Evolutionary conservation across 176 grass and related monocot genomes (phyloP), one percentile per base, ranked within the genome.

Genomic region (Cenchrus fungigraminus): DNA sequence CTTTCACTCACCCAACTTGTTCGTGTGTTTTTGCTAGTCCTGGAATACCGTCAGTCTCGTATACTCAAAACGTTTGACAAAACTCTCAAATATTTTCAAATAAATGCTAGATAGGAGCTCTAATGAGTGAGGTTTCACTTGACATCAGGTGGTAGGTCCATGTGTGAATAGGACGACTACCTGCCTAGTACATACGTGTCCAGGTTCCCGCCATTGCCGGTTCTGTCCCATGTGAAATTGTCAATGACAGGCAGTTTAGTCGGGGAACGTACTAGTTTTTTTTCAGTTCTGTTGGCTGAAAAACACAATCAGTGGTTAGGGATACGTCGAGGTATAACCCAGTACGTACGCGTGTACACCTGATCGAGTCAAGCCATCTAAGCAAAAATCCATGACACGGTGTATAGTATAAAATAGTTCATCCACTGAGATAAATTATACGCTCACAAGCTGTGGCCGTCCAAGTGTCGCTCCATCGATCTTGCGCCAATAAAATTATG

Each of bases 381-480:
- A n/a, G 8, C 13, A 50, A 79, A 65, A 31, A 64, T 49, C 47
- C 76, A 25, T 50, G 22, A 5, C 11, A 79, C 32, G 44, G 55
- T 12, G 4, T 49, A 49, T 22, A 5, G 2, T 28, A 11, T 77
- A 46, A 9, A 77, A 45, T 77, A 77, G 37, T 44, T 61, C 56
- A 77, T 63, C 58, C 76, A 17, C 0, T 63, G 58, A 70, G 16
- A 66, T 8, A 79, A 79, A 64, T 0, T 32, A 31, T 20, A 2
- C 5, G 2, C 61, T 1, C 43, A 65, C 59, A 64, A 0, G 10
- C 2, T 37, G 25, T 50, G 6, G 44, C 77, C 14, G 14, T 65
- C 79, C 79, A 82, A 57, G 51, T 81, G 79, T 81, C 57, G 51
- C 79, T 69, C 65, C 3, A 42, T 81, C 11, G 32, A 29, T 4